phyloP scores from a whole-genome alignment of 495 filamentous ascomycete species.

The Penicillium cinerascens region DNA sequence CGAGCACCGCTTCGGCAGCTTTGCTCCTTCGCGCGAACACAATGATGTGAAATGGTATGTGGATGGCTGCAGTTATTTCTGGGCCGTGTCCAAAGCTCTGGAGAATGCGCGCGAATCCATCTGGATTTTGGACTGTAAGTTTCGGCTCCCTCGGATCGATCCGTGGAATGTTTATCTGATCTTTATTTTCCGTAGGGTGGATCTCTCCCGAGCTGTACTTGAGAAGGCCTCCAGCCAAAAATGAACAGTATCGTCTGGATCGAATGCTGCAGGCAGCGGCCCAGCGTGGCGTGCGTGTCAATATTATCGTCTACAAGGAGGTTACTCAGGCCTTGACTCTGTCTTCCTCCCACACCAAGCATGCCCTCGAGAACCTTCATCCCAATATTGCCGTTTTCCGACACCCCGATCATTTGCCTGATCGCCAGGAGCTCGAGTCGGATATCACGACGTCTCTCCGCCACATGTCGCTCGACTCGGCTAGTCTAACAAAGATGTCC shows the following conservation, averaged over 20 bases:
- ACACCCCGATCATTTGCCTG: conserved; percentile 85
- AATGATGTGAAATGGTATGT: conserved; percentile 88
- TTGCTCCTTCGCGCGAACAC: conserved; percentile 63
- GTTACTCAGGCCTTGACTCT: conserved; percentile 78
- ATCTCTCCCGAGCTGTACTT: conserved; percentile 86
- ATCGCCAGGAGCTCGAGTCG: conserved; percentile 55
- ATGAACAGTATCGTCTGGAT: conserved; percentile 85
- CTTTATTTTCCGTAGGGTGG: conserved; percentile 57
- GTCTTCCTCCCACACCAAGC: conserved; percentile 81
- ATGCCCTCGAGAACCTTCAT: conserved; percentile 72
- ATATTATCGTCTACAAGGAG: conserved; percentile 96
- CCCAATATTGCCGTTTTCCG: conserved; percentile 88
- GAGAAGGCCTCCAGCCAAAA: conserved; percentile 74
- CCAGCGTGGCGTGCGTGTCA: conserved; percentile 79
- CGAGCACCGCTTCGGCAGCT: conserved; percentile 74
- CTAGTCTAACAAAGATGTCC: conserved; percentile 55
- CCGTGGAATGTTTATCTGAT: background rate
- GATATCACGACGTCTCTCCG: conserved; percentile 49
- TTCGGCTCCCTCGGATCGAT: background rate
- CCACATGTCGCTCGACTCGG: conserved; percentile 49
- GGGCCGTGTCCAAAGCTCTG: conserved; percentile 78
- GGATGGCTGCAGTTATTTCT: conserved; percentile 89
- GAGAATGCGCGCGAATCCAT: conserved; percentile 81
- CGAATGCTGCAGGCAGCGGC: conserved; percentile 85
- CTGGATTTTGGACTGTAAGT: conserved; percentile 72